Percentiles rank a stretch among this genome's conserved stretches.
phyloP scores from a whole-genome alignment of 1,284 basidiomycete species.

The Malassezia dermatis region DNA sequence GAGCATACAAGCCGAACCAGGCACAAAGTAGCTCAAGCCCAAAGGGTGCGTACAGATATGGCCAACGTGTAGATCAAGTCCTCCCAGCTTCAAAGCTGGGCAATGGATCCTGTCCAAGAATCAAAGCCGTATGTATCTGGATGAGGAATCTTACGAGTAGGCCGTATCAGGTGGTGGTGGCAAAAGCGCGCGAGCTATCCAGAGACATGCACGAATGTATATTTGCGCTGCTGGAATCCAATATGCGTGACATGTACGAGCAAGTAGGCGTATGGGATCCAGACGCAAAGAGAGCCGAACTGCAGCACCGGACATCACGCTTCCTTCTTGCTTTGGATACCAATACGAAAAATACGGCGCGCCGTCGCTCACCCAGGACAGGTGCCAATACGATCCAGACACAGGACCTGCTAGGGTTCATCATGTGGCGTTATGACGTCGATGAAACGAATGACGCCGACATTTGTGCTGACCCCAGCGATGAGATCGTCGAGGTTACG shows the following conservation, averaged over 20 bases:
- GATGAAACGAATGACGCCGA: slow-evolving; percentile 6
- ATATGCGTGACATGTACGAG: slow-evolving; percentile 13
- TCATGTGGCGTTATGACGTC: slow-evolving; percentile 17
- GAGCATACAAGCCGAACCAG: background rate
- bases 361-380: background rate
- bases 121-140: background rate
- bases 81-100: background rate
- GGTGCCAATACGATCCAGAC: background rate
- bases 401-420: slow-evolving; percentile 1
- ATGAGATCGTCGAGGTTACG: slow-evolving; percentile 7
- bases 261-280: slow-evolving; percentile 1
- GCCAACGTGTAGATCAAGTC: background rate
- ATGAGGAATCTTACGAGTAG: background rate
- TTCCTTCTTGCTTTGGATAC: slow-evolving; percentile 5
- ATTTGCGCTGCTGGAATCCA: slow-evolving; percentile 7
- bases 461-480: background rate
- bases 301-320: background rate
- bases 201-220: background rate
- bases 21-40: background rate
- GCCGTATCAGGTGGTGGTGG: background rate
- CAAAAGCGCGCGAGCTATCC: background rate
- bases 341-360: background rate
- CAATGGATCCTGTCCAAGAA: background rate
- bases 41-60: background rate
- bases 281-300: slow-evolving; percentile 1